Evolutionary conservation across 805 yeast species (phyloP).

Genomic region (Phaffomyces antillensis): DNA sequence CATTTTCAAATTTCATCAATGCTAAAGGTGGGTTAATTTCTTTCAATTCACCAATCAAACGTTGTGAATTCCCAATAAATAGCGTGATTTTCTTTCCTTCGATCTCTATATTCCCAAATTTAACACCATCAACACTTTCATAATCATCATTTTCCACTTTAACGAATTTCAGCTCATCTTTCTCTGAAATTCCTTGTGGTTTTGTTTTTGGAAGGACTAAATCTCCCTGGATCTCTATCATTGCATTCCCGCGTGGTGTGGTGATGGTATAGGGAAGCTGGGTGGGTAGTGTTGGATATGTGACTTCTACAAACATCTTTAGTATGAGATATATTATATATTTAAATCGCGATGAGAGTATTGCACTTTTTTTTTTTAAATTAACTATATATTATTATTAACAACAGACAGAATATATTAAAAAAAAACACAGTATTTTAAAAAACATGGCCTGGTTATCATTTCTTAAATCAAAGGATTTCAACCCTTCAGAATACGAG

Average conservation of each 20-base stretch:
- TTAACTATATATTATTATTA: no score
- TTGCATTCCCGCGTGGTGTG: conserved; percentile 52
- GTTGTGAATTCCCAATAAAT: conserved; percentile 61
- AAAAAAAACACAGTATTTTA: no score
- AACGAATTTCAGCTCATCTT: conserved; percentile 30
- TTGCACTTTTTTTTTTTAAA: no score
- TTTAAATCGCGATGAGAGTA: conserved; percentile 1
- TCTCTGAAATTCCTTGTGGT: conserved; percentile 27
- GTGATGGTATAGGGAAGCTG: conserved; percentile 20
- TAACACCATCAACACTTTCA: conserved; percentile 30
- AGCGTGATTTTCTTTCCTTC: conserved; percentile 46
- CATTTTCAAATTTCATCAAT: conserved; percentile 40
- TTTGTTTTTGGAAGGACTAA: conserved; percentile 39
- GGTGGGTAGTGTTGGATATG: neutral
- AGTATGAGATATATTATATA: no score
- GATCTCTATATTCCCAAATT: conserved; percentile 42
- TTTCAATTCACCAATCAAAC: conserved; percentile 56
- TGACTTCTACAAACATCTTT: neutral
- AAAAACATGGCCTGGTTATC: conserved; percentile 19
- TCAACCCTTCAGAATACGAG: conserved; percentile 39
- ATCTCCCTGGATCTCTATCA: conserved; percentile 72
- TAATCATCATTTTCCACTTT: conserved; percentile 8
- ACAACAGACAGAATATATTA: no score
- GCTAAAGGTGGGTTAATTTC: conserved; percentile 61
- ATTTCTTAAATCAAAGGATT: conserved; percentile 23